Evolutionary conservation across 1,284 basidiomycete species (phyloP).

Genomic region (Phlebopus sp.): DNA sequence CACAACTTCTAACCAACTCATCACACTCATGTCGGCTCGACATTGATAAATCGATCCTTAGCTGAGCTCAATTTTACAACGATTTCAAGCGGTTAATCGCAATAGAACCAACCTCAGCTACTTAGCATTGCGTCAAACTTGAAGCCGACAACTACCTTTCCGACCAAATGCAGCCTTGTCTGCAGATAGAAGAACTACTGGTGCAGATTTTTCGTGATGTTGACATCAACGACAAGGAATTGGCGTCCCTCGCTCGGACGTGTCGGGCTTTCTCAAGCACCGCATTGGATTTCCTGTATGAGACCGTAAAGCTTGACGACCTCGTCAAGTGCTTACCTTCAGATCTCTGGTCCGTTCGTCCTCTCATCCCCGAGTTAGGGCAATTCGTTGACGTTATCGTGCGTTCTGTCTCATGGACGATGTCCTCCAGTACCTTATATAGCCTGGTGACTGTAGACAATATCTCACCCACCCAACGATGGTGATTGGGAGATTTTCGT

Average conservation of each 20-base stretch:
- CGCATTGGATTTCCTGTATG: background rate
- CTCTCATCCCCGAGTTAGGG: background rate
- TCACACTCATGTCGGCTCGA: no score
- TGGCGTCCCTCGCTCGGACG: slow-evolving; percentile 3
- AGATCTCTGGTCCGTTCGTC: background rate
- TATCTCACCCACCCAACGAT: background rate
- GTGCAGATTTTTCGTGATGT: background rate
- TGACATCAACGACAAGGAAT: background rate
- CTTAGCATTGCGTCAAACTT: slow-evolving; percentile 71
- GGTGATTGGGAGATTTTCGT: background rate
- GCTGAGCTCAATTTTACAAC: no score
- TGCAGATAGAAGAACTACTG: slow-evolving; percentile 1
- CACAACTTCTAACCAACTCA: no score
- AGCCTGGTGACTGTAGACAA: background rate
- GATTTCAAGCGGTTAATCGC: no score
- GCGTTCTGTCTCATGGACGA: background rate
- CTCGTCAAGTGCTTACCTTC: background rate
- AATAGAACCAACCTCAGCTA: background rate
- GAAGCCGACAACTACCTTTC: slow-evolving; percentile 44
- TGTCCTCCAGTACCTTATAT: background rate
- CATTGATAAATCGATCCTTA: no score
- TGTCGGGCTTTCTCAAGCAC: background rate
- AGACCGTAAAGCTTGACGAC: background rate
- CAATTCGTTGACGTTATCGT: background rate
- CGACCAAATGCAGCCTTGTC: slow-evolving; percentile 3